Percentiles rank a stretch among this genome's conserved stretches.
These are phyloP conservation scores for Helminthosporium solani DNA, from an alignment of 2,329 filamentous ascomycete genomes.

Conservation along the genomic window DNA sequence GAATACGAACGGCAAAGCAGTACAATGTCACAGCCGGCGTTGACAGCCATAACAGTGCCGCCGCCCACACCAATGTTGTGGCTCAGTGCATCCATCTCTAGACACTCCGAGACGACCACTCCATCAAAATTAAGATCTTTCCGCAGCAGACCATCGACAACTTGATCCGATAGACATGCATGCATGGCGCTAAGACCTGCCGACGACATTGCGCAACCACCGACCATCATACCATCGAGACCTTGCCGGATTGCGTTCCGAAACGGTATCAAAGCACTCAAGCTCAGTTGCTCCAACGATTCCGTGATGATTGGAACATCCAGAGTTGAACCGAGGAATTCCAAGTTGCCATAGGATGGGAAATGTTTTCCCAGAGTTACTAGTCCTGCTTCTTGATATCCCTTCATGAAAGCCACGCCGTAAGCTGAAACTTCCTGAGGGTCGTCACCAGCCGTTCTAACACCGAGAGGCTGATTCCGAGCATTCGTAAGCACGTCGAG, in stretches of 20 bases:
- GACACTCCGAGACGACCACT: constrained; percentile 89
- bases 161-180: constrained; percentile 87
- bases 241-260: constrained; percentile 84
- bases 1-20: constrained; percentile 85
- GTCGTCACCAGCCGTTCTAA: constrained; percentile 87
- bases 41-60: constrained; percentile 95
- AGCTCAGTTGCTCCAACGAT: constrained; percentile 84
- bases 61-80: constrained; percentile 97
- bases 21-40: constrained; percentile 90
- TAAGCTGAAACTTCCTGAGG: constrained; percentile 94
- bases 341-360: constrained; percentile 90
- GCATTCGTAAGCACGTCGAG: constrained; percentile 93
- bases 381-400: constrained; percentile 86
- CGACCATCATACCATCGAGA: constrained; percentile 92
- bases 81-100: constrained; percentile 95
- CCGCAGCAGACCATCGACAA: constrained; percentile 86
- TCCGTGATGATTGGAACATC: constrained; percentile 96
- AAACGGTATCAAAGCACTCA: constrained; percentile 91
- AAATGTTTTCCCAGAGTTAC: constrained; percentile 95
- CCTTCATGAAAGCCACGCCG: constrained; percentile 85
- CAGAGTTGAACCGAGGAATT: constrained; percentile 85
- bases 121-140: constrained; percentile 86
- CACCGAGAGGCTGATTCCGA: constrained; percentile 84
- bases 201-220: constrained; percentile 89
- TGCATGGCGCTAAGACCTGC: constrained; percentile 93